Conservation (phyloP, 208 protist genomes). For the Wallacemonas collosoma region DNA sequence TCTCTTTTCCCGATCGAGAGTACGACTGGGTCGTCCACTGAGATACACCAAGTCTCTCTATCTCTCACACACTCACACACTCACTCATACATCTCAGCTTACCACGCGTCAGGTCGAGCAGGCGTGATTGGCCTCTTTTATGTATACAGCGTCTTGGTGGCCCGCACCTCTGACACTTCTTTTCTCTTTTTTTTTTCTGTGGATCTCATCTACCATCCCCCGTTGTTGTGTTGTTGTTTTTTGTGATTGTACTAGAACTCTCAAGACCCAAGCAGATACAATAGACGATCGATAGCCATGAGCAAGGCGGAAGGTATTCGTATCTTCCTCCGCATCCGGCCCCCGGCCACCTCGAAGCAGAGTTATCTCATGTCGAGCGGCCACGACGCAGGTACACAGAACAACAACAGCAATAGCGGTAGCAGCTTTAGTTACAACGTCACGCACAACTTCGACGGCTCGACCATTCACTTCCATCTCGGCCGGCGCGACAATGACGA, state of each 20-base stretch:
- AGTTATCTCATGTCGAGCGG: slow-evolving; percentile 38
- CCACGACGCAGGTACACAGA: neutral
- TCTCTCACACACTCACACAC: too few species aligned
- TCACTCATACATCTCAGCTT: too few species aligned
- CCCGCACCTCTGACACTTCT: neutral
- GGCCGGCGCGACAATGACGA: slow-evolving; percentile 38
- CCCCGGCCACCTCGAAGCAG: slow-evolving; percentile 53
- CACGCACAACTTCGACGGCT: slow-evolving; percentile 51
- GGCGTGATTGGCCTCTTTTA: too few species aligned
- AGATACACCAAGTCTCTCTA: too few species aligned
- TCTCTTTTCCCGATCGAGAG: too few species aligned
- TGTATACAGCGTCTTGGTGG: too few species aligned
- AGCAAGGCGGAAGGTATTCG: slow-evolving; percentile 63
- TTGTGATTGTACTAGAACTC: neutral
- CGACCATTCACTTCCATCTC: slow-evolving; percentile 42
- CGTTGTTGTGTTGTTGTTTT: neutral
- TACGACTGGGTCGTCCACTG: too few species aligned
- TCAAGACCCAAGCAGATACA: neutral
- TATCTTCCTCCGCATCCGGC: slow-evolving; percentile 80
- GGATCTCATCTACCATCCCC: neutral
- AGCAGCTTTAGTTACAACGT: slow-evolving; percentile 30
- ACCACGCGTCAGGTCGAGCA: too few species aligned
- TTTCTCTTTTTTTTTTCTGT: neutral
- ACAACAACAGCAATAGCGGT: slow-evolving; percentile 2
- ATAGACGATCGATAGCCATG: neutral